Percentiles rank a stretch among this genome's conserved stretches.
phyloP scores from a whole-genome alignment of 192 early-diverging fungal genomes.

The Dimargaris cristalligena region DNA sequence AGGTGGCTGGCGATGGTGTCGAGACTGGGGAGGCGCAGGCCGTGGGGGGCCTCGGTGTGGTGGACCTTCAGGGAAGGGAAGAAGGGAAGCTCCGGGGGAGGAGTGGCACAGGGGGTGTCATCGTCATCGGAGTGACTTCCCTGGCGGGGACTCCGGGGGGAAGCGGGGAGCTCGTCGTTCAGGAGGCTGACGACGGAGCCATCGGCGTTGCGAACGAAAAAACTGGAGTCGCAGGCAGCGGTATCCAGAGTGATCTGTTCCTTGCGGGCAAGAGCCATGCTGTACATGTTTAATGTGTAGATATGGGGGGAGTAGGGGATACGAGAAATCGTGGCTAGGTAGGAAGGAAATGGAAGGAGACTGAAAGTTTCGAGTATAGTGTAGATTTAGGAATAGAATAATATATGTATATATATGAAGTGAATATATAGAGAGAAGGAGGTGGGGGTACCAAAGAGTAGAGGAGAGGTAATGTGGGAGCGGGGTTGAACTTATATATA shows the following conservation, averaged over 20 bases:
- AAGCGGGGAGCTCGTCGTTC: constrained; percentile 17
- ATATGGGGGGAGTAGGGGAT: background rate
- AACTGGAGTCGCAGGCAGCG: background rate
- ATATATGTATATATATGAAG: too few relatives aligned
- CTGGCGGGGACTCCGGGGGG: background rate
- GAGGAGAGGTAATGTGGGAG: too few relatives aligned
- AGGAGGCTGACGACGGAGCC: constrained; percentile 34
- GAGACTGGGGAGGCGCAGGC: constrained; percentile 16
- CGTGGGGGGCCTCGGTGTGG: background rate
- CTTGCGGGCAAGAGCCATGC: background rate
- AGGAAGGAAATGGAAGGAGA: background rate
- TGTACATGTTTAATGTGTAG: background rate
- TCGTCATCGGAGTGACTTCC: background rate
- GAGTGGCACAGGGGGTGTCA: background rate
- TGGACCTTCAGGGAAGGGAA: constrained; percentile 3
- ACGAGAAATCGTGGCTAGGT: background rate
- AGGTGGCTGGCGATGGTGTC: constrained; percentile 20
- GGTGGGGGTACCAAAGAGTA: background rate
- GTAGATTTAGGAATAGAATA: background rate
- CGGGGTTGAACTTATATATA: background rate
- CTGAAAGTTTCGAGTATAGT: background rate
- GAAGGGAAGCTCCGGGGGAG: background rate
- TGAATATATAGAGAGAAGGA: background rate
- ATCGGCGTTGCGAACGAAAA: constrained; percentile 33
- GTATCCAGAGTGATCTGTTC: background rate